phyloP scores from a whole-genome alignment of 2,329 filamentous ascomycete species.

The Neocatenulostroma microsporum region DNA sequence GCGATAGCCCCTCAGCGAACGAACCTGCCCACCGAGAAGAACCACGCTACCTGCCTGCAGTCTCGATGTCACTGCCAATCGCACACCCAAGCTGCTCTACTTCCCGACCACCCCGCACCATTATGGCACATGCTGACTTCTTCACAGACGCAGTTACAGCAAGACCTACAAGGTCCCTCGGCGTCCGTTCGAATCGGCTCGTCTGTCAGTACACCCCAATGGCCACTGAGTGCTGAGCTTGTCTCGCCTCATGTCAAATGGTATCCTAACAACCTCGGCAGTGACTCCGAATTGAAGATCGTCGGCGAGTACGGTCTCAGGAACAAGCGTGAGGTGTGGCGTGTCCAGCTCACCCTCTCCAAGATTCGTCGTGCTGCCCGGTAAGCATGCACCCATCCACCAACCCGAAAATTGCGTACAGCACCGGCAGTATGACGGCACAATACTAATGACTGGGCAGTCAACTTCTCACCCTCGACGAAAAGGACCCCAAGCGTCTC shows the following conservation, averaged over 20 bases:
- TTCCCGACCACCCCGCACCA: neutral
- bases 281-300: constrained; percentile 99
- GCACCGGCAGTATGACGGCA: constrained; percentile 3
- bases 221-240: constrained; percentile 99
- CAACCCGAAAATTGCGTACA: too few species aligned
- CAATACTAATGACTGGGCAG: constrained; percentile 48
- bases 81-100: neutral
- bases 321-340: constrained; percentile 99
- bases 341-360: constrained; percentile 97
- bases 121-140: constrained; percentile 15
- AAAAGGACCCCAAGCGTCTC: constrained; percentile 99
- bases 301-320: constrained; percentile 99
- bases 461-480: constrained; percentile 99
- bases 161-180: constrained; percentile 99
- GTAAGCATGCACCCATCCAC: constrained; percentile 52
- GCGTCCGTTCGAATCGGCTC: constrained; percentile 98
- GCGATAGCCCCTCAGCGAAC: too few species aligned
- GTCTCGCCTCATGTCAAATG: constrained; percentile 91
- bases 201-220: constrained; percentile 83
- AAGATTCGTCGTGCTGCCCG: constrained; percentile 99
- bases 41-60: too few species aligned
- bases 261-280: constrained; percentile 64
- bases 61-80: neutral
- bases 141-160: constrained; percentile 62
- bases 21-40: too few species aligned